These are phyloP conservation scores for Sporothrix sp. DNA, from an alignment of 2,329 filamentous ascomycete genomes.

Conservation along the genomic window DNA sequence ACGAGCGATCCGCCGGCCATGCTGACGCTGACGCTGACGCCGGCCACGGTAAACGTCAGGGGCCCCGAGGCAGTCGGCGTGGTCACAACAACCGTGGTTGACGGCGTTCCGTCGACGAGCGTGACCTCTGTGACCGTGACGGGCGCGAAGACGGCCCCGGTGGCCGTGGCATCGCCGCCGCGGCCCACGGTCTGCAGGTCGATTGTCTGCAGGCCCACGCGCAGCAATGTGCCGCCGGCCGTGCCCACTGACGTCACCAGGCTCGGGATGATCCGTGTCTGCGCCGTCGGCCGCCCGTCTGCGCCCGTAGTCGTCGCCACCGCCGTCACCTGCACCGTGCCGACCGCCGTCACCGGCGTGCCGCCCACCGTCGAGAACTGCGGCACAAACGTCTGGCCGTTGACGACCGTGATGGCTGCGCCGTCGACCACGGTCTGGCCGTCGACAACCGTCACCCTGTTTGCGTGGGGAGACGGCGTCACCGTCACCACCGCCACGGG, in stretches of 20 bases:
- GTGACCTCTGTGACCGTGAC: constrained; percentile 21
- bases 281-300: background rate
- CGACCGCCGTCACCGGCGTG: constrained; percentile 3
- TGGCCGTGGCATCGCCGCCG: constrained; percentile 15
- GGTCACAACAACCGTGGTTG: constrained; percentile 21
- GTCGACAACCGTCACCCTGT: constrained; percentile 1
- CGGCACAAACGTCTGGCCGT: constrained; percentile 3
- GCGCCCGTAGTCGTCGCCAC: background rate
- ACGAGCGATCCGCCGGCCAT: constrained; percentile 14
- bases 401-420: background rate
- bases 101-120: constrained; percentile 20
- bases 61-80: constrained; percentile 21
- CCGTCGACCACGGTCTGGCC: background rate
- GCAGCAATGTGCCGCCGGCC: constrained; percentile 1
- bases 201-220: constrained; percentile 8
- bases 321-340: background rate
- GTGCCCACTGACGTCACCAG: constrained; percentile 17
- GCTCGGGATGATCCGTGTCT: constrained; percentile 2
- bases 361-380: constrained; percentile 15
- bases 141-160: constrained; percentile 18
- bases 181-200: constrained; percentile 5
- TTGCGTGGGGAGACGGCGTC: background rate
- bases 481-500: constrained; percentile 7
- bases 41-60: constrained; percentile 20
- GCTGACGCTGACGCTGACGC: background rate